Base-by-base conservation (phyloP, 1,139 yeast species). In the Suhomyces yuchorum region DNA sequence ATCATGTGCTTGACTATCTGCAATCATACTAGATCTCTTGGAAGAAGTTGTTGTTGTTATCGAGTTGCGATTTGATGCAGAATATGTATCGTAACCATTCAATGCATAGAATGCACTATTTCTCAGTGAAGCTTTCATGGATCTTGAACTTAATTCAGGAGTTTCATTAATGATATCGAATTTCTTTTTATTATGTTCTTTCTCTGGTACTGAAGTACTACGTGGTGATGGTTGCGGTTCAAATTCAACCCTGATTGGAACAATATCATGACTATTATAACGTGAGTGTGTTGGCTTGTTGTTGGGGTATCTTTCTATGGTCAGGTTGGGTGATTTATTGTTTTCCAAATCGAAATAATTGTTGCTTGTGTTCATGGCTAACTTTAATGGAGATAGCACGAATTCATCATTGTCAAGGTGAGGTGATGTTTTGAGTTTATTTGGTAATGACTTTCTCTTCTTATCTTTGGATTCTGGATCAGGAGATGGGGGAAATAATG, bases 181-280 rank as follows among this genome's bases (percentile, higher is more conserved):
- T 23, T 42, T 48, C 40, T 49, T 52, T 43, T 36, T 41, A 4
- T 32, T 24, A 12, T 37, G 50, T 14, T 46, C 51, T 42, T 57
- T 59, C 42, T 63, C 70, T 1, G 75, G 75, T 5, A 65, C 68
- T 0, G 75, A 70, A 0, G 68, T 55, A 40, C 68, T 62, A 45
- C 75, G 55, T 32, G 58, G 52, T 8, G 56, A 50, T 23, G 48
- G 46, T 15, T 55, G 62, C 11, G 56, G 57, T 55, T 75, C 80
- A 57, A 75, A 75, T 54, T 75, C 80, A 11, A 75, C 80, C 53
- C 67, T 70, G 14, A 75, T 73, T 1, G 79, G 79, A 15, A 75
- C 59, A 22, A 75, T 65, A 53, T 75, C 80, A 56, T 75, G 78
- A 48, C 77, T 71, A 51, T 70, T 75, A 55, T 71, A 74, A 18